These are phyloP conservation scores for Cyclostephanos tholiformis DNA, from an alignment of 108 stramenopile species.

Conservation along the genomic window DNA sequence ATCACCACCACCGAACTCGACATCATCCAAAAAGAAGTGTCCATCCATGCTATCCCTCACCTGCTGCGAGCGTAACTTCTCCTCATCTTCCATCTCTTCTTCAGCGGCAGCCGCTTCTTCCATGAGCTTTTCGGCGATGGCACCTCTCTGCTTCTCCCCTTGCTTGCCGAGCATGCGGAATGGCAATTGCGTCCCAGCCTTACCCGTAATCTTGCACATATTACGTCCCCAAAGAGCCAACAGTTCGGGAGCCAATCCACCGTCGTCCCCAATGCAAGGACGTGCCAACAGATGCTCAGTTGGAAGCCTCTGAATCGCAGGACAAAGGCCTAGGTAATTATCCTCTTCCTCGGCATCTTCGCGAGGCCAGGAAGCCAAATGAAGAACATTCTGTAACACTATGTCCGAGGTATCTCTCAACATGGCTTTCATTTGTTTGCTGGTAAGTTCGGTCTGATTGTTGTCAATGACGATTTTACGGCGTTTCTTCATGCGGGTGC, in stretches of 20 bases:
- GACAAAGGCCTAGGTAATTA: conserved; percentile 16
- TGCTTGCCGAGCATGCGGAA: conserved; percentile 57
- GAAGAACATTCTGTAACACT: conserved; percentile 45
- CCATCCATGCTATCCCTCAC: conserved; percentile 36
- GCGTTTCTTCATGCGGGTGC: conserved; percentile 69
- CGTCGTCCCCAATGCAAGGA: conserved; percentile 77
- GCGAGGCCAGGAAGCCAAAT: conserved; percentile 57
- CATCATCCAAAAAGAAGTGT: conserved; percentile 40
- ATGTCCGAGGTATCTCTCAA: conserved; percentile 76
- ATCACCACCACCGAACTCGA: conserved; percentile 36
- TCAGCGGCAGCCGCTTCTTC: no score
- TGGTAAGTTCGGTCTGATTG: conserved; percentile 75
- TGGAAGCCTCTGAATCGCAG: conserved; percentile 36
- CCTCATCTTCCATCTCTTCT: conserved; percentile 64
- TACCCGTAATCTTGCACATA: conserved; percentile 57
- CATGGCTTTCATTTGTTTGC: conserved; percentile 79
- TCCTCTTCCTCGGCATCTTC: conserved; percentile 51
- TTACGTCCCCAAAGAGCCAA: conserved; percentile 67
- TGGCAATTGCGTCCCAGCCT: conserved; percentile 56
- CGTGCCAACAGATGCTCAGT: conserved; percentile 63
- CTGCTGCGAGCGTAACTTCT: conserved; percentile 40
- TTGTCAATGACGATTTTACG: conserved; percentile 86
- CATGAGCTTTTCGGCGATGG: conserved; percentile 40
- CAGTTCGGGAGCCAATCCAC: conserved; percentile 66
- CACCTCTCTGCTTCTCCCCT: conserved; percentile 50